Conservation (phyloP, 139 green algal species). For the Mesostigma viride region DNA sequence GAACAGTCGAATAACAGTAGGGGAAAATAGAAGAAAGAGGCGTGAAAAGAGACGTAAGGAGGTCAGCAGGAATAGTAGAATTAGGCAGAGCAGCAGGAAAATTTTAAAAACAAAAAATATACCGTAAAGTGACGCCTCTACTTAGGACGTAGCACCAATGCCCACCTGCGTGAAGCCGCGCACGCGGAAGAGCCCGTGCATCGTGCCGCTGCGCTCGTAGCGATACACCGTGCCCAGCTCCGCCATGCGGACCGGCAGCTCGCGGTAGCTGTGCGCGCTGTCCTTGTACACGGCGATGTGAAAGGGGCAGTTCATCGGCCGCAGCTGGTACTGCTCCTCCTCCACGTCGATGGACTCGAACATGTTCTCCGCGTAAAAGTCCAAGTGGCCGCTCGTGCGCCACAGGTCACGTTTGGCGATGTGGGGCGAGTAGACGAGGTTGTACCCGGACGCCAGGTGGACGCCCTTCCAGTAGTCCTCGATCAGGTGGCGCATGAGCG, state of each 20-base stretch:
- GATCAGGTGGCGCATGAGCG: conserved; percentile 70
- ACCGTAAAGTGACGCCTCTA: too few species aligned
- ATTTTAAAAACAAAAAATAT: too few species aligned
- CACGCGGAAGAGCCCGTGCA: conserved; percentile 95
- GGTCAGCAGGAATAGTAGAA: too few species aligned
- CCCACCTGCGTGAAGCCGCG: conserved; percentile 87
- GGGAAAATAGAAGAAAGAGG: too few species aligned
- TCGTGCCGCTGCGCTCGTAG: conserved; percentile 79
- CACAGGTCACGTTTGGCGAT: conserved; percentile 90
- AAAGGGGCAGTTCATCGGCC: conserved; percentile 99
- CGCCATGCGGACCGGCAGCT: conserved; percentile 84
- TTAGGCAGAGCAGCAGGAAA: too few species aligned
- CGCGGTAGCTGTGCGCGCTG: conserved; percentile 49
- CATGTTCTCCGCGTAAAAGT: conserved; percentile 94
- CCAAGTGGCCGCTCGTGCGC: conserved; percentile 87
- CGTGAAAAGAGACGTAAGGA: too few species aligned
- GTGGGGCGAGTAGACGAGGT: conserved; percentile 88
- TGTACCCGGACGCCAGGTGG: conserved; percentile 61
- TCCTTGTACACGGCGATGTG: conserved; percentile 89
- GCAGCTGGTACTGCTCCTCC: conserved; percentile 86
- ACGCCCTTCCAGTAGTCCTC: conserved; percentile 90
- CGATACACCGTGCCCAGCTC: conserved; percentile 96
- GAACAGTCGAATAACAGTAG: too few species aligned
- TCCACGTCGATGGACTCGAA: conserved; percentile 75
- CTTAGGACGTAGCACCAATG: too few species aligned